These are phyloP conservation scores for Lasiosphaeris hirsuta DNA, from an alignment of 495 filamentous ascomycete species.

Conservation along the genomic window DNA sequence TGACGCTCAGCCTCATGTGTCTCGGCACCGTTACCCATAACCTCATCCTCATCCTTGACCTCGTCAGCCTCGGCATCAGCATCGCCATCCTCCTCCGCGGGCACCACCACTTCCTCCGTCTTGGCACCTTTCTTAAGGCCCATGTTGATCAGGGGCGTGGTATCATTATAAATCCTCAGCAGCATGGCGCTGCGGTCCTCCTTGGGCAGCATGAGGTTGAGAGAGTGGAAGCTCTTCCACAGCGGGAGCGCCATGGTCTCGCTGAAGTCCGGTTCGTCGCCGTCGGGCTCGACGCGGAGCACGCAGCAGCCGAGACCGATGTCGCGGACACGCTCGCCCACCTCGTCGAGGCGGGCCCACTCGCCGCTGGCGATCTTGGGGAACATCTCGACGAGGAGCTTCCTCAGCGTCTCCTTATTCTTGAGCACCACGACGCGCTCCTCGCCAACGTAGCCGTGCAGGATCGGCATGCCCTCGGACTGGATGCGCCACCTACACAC, in stretches of 20 bases:
- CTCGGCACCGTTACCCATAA: slow-evolving; percentile 8
- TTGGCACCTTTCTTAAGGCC: slow-evolving; percentile 43
- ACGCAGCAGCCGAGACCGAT: slow-evolving; percentile 92
- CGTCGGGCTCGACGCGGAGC: slow-evolving; percentile 70
- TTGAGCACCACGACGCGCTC: slow-evolving; percentile 69
- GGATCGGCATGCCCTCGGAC: slow-evolving; percentile 81
- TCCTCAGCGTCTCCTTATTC: slow-evolving; percentile 70
- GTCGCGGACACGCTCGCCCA: slow-evolving; percentile 73
- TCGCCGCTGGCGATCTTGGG: slow-evolving; percentile 67
- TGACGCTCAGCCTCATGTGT: slow-evolving; percentile 8
- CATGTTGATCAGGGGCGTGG: slow-evolving; percentile 64
- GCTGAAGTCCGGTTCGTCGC: slow-evolving; percentile 63
- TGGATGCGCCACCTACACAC: slow-evolving; percentile 94
- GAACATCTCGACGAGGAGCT: slow-evolving; percentile 90
- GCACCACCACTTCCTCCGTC: slow-evolving; percentile 20
- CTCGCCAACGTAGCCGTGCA: slow-evolving; percentile 83
- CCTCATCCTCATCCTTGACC: slow-evolving; percentile 11
- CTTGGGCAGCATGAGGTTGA: slow-evolving; percentile 97
- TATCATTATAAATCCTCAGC: slow-evolving; percentile 84
- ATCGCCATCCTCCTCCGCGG: slow-evolving; percentile 8
- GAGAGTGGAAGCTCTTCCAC: slow-evolving; percentile 79
- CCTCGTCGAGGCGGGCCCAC: slow-evolving; percentile 77
- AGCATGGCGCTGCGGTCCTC: slow-evolving; percentile 93
- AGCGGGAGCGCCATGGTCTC: slow-evolving; percentile 85
- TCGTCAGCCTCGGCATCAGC: slow-evolving; percentile 20